A percentile compares a stretch with the other conserved stretches of the same genome.
Conservation (phyloP, 2,329 filamentous ascomycete genomes). For the Cercospora zeae-maydis region DNA sequence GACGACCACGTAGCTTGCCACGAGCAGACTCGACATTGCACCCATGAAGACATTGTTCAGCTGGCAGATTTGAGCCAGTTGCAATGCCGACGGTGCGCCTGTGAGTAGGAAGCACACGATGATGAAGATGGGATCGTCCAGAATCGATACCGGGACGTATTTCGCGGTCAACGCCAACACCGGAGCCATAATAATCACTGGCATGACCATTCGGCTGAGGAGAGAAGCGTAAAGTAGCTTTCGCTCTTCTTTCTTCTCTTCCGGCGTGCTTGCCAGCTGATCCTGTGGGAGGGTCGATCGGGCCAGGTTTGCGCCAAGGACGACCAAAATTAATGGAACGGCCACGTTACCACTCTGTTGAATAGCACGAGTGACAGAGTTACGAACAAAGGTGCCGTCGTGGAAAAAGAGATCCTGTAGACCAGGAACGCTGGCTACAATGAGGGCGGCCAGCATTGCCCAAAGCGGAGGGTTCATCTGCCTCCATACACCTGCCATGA, state of each 20-base stretch:
- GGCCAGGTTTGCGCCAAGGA: slow-evolving; percentile 89
- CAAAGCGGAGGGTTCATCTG: slow-evolving; percentile 99
- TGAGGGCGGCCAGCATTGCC: slow-evolving; percentile 89
- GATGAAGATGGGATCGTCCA: slow-evolving; percentile 96
- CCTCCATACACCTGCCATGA: slow-evolving; percentile 67
- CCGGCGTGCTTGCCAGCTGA: slow-evolving; percentile 60
- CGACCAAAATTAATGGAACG: slow-evolving; percentile 90
- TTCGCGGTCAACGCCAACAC: slow-evolving; percentile 83
- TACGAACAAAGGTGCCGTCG: slow-evolving; percentile 83
- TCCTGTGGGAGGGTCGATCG: slow-evolving; percentile 78
- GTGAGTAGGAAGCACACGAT: slow-evolving; percentile 96
- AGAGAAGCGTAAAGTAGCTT: slow-evolving; percentile 83
- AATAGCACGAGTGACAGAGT: slow-evolving; percentile 86
- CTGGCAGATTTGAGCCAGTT: slow-evolving; percentile 97
- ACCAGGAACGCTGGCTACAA: slow-evolving; percentile 80
- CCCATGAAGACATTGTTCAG: slow-evolving; percentile 95
- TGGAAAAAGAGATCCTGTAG: slow-evolving; percentile 85
- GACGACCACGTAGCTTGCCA: slow-evolving; percentile 95
- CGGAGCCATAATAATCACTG: slow-evolving; percentile 88
- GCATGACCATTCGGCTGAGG: slow-evolving; percentile 85
- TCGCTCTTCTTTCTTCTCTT: slow-evolving; percentile 65
- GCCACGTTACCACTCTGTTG: slow-evolving; percentile 83
- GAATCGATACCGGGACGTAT: slow-evolving; percentile 84
- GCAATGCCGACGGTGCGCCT: slow-evolving; percentile 86
- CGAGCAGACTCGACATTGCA: slow-evolving; percentile 87